Base-by-base conservation (phyloP, 1,139 yeast genomes). In the Yamadazyma atlantica region DNA sequence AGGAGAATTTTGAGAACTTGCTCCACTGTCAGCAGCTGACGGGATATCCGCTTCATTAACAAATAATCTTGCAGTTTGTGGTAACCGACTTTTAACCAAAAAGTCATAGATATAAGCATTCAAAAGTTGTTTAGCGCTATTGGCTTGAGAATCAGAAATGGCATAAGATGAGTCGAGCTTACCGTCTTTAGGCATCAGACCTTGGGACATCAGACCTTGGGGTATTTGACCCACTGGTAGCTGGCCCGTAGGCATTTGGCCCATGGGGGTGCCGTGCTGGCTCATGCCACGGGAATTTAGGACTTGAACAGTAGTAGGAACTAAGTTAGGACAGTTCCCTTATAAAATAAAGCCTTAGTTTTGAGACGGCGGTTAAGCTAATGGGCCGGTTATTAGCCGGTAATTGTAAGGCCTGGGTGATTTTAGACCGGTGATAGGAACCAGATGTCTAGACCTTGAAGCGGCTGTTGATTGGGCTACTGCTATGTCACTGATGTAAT, bases 71-170 rank as follows among this genome's bases (percentile, higher is more conserved):
- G 96, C 96, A 1, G 95, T 80, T 41, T 80, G 81, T 9, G 77
- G 73, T 38, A 87, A 69, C 32, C 85, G 75, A 40, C 85, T 81
- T 60, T 89, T 89, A 52, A 85, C 62, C 43, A 90, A 68, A 53
- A 88, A 90, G 62, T 90, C 97, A 57, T 87, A 86, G 30, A 90
- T 83, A 59, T 88, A 89, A 13, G 90, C 87, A 54, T 89, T 86
- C 45, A 90, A 67, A 35, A 86, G 64, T 57, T 84, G 89, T 53
- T 79, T 78, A 5, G 85, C 70, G 45, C 73, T 76, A 25, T 74
- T 60, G 3, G 85, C 82, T 27, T 68, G 72, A 13, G 74, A 54
- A 50, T 80, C 85, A 34, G 66, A 60, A 17, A 73, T 56, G 31
- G 55, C 57, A 5, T 59, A 22, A 25, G 21, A 24, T 4, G 37